Percentiles rank a stretch among this genome's conserved stretches.
phyloP scores from a whole-genome alignment of 495 filamentous ascomycete genomes.

The Echria macrotheca region DNA sequence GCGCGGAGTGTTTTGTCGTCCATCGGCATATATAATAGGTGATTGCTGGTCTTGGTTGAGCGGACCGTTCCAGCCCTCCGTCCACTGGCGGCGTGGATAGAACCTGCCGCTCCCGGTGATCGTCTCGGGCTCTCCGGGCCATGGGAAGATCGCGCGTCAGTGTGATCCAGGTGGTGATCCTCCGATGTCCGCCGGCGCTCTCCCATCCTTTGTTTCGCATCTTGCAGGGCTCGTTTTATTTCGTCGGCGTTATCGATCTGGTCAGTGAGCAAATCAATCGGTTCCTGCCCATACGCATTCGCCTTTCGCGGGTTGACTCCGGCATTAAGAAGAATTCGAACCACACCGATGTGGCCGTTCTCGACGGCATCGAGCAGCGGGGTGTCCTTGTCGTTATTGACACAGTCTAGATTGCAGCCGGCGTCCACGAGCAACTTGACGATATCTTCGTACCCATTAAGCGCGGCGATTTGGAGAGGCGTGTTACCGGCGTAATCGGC shows the following conservation, averaged over 20 bases:
- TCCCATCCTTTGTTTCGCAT: slow-evolving; percentile 46
- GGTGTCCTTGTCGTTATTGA: slow-evolving; percentile 83
- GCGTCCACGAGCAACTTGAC: slow-evolving; percentile 74
- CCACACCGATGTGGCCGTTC: slow-evolving; percentile 87
- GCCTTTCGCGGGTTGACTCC: slow-evolving; percentile 84
- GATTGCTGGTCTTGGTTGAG: slow-evolving; percentile 51
- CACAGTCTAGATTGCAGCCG: slow-evolving; percentile 72
- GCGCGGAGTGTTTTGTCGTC: slow-evolving; percentile 68
- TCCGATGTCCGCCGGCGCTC: slow-evolving; percentile 57
- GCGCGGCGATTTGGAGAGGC: slow-evolving; percentile 82
- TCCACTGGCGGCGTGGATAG: slow-evolving; percentile 27
- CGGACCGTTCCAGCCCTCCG: slow-evolving; percentile 42
- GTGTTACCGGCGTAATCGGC: slow-evolving; percentile 92
- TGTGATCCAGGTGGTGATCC: slow-evolving; percentile 51
- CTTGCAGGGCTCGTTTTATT: slow-evolving; percentile 49
- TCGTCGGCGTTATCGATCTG: slow-evolving; percentile 59
- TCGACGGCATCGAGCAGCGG: slow-evolving; percentile 94
- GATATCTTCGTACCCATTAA: slow-evolving; percentile 76
- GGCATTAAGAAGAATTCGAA: slow-evolving; percentile 74
- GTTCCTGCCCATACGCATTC: slow-evolving; percentile 81
- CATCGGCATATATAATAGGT: slow-evolving; percentile 50
- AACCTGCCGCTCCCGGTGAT: slow-evolving; percentile 46
- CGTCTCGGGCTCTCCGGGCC: slow-evolving; percentile 64
- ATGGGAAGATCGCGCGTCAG: slow-evolving; percentile 58
- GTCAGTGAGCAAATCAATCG: slow-evolving; percentile 71